phyloP scores from a whole-genome alignment of 768 basidiomycete species.

The Kwoniella shandongensis region DNA sequence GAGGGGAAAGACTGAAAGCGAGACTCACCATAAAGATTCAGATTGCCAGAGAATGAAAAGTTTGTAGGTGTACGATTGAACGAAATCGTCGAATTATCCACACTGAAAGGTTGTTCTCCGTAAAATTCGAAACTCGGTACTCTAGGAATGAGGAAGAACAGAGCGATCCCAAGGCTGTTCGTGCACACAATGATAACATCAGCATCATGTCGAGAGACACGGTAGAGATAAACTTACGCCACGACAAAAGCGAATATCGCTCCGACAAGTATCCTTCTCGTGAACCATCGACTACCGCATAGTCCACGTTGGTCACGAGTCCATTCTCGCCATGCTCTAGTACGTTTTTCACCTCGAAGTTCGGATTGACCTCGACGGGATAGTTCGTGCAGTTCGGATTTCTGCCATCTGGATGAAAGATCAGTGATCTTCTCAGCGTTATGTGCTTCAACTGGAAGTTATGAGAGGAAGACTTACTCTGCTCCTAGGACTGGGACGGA shows the following conservation, averaged over 20 bases:
- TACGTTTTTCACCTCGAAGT: constrained; percentile 56
- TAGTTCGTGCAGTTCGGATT: constrained; percentile 72
- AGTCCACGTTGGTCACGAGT: constrained; percentile 75
- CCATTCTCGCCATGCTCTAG: constrained; percentile 70
- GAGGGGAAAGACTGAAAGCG: not conserved
- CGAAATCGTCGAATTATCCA: constrained; percentile 55
- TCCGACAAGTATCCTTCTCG: constrained; percentile 65
- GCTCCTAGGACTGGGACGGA: constrained; percentile 88
- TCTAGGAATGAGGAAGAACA: constrained; percentile 79
- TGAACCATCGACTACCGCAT: constrained; percentile 72
- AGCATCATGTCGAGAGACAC: not conserved
- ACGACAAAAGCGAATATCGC: constrained; percentile 63
- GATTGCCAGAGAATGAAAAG: constrained; percentile 79
- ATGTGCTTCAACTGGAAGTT: not conserved
- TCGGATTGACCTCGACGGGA: constrained; percentile 70
- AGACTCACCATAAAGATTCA: constrained; percentile 63
- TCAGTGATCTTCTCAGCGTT: no score
- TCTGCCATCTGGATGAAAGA: constrained; percentile 62
- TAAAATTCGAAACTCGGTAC: constrained; percentile 73
- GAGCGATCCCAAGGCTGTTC: constrained; percentile 65
- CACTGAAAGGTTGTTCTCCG: constrained; percentile 60
- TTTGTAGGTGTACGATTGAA: constrained; percentile 82
- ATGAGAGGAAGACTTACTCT: constrained; percentile 56
- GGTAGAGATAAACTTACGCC: constrained; percentile 60
- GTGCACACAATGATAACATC: not conserved